These are phyloP conservation scores for Boletales sp. DNA, from an alignment of 768 basidiomycete species.

Conservation along the genomic window DNA sequence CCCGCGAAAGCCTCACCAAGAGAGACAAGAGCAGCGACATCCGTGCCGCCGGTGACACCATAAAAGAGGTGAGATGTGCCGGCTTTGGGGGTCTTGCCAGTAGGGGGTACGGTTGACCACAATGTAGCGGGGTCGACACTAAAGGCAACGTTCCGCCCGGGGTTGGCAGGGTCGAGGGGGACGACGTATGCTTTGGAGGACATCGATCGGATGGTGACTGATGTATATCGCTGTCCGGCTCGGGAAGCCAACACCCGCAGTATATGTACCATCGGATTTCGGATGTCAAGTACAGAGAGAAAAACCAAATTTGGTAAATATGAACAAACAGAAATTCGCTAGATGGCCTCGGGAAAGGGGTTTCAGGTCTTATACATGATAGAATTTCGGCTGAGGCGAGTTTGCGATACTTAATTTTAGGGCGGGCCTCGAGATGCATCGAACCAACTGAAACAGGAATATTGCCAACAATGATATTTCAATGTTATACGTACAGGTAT, in stretches of 20 bases:
- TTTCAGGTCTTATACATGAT: no score
- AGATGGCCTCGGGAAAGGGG: neutral
- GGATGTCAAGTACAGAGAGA: constrained; percentile 7
- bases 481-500: no score
- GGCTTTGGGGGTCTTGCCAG: constrained; percentile 51
- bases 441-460: no score
- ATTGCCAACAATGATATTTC: no score
- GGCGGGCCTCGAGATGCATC: no score
- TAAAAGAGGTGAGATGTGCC: constrained; percentile 67
- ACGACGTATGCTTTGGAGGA: constrained; percentile 55
- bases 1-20: constrained; percentile 51
- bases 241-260: constrained; percentile 15
- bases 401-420: no score
- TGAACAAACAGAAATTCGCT: constrained; percentile 6
- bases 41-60: constrained; percentile 40
- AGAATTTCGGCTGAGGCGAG: no score
- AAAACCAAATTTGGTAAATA: neutral
- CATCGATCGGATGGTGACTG: constrained; percentile 38
- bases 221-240: constrained; percentile 16
- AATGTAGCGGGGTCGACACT: constrained; percentile 46
- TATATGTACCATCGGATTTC: constrained; percentile 22
- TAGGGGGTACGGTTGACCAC: constrained; percentile 49
- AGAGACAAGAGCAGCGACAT: constrained; percentile 53
- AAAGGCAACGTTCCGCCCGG: constrained; percentile 25
- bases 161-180: constrained; percentile 49